Evolutionary conservation across 1,284 basidiomycete genomes (phyloP), one percentile per base, ranked within the genome.

Genomic region (Boletus smithii): DNA sequence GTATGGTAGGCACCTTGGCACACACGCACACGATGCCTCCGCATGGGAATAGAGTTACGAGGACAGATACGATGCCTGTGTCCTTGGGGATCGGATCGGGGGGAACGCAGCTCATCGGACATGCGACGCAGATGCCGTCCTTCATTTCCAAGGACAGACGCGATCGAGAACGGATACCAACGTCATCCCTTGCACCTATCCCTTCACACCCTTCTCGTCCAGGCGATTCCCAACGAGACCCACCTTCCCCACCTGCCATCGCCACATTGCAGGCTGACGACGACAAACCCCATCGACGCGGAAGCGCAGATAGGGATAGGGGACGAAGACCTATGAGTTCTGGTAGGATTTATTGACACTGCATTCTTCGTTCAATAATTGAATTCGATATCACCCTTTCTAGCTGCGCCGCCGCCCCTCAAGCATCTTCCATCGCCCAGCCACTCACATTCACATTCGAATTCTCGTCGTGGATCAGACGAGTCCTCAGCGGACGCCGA

Each of bases 401-500:
- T 44, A 59, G 62, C 38, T 26, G 56, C 60, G 11, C 50, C 46
- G 32, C 47, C 48, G 18, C 44, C 37, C 26, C 27, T 42, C 18
- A 64, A 60, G 38, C 62, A 60, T 26, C 45, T 60, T 8, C 52
- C 48, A 1, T 57, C 60, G 1, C 62, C 61, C 8, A 60, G 48
- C 31, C 60, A 61, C 9, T 55, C 57, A 0, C 57, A 55, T 16
- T 59, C 50, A 0, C 52, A 61, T 8, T 51, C 50, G 5, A 44
- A 63, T 34, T 58, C 61, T 2, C 55, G 58, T 2, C 56, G 54
- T 44, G 56, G 51, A 20, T 61, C 60, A 10, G 60, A 60, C 39
- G 59, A 62, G 41, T 60, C 59, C 13, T 61, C 54, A 1, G 60
- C 56, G 17, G 62, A 65, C n/a, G 56, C 62, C 20, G 62, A 66